Evolutionary conservation across 306 rosid species (phyloP).

Genomic region (Quercus engelmannii): DNA sequence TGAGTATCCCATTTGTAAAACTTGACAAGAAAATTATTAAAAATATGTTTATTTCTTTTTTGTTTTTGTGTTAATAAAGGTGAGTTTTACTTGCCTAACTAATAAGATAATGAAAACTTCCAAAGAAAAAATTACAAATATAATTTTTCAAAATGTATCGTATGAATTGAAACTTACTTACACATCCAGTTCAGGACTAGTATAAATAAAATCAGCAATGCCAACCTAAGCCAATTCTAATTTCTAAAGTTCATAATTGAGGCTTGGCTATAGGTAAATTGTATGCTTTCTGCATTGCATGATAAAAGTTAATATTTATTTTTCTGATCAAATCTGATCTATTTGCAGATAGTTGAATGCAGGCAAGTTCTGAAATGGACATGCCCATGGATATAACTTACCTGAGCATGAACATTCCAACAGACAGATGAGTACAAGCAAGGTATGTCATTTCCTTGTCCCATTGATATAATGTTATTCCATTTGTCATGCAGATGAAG

Average conservation of each 20-base stretch:
- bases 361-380: constrained; percentile 96
- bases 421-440: constrained; percentile 71
- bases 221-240: constrained; percentile 94
- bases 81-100: too few species aligned
- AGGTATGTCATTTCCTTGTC: constrained; percentile 29
- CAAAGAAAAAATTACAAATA: too few species aligned
- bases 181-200: too few species aligned
- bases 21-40: too few species aligned
- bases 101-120: too few species aligned
- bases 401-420: constrained; percentile 65
- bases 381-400: constrained; percentile 79
- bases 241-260: constrained; percentile 92
- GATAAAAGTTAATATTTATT: neutral
- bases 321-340: neutral
- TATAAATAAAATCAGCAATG: constrained; percentile 34
- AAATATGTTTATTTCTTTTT: too few species aligned
- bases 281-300: neutral
- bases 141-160: too few species aligned
- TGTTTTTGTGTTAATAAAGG: too few species aligned
- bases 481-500: constrained; percentile 48
- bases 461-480: neutral
- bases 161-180: too few species aligned
- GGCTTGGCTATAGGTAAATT: constrained; percentile 87
- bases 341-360: constrained; percentile 83
- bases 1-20: too few species aligned